Evolutionary conservation across 805 yeast species (phyloP).

Genomic region (Teunomyces pallodes): DNA sequence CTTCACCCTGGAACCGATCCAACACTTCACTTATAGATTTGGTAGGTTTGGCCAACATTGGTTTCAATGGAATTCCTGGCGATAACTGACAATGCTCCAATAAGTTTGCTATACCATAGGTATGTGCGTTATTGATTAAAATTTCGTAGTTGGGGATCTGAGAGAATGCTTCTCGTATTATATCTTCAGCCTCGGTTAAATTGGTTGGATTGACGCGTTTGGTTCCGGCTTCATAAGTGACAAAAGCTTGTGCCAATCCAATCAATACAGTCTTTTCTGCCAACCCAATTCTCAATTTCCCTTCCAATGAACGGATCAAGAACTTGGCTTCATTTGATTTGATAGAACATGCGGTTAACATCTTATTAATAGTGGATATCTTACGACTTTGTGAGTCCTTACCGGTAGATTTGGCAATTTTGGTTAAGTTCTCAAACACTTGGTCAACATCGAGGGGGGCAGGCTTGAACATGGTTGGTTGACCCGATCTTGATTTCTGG

Average conservation of each 20-base stretch:
- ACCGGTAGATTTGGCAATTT: conserved; percentile 78
- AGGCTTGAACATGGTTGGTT: conserved; percentile 92
- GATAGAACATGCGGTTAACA: conserved; percentile 83
- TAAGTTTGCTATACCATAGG: conserved; percentile 65
- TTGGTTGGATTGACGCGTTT: conserved; percentile 37
- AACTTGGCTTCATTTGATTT: conserved; percentile 76
- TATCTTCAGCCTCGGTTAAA: conserved; percentile 67
- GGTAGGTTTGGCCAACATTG: conserved; percentile 98
- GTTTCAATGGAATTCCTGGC: conserved; percentile 94
- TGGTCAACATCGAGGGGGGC: conserved; percentile 67
- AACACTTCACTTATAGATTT: conserved; percentile 89
- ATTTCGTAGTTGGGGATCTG: conserved; percentile 89
- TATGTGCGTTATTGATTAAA: conserved; percentile 62
- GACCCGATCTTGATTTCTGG: conserved; percentile 74
- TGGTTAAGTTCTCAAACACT: conserved; percentile 72
- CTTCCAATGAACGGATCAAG: conserved; percentile 85
- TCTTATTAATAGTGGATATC: conserved; percentile 71
- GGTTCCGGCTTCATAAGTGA: conserved; percentile 49
- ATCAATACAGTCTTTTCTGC: conserved; percentile 91
- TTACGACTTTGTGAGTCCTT: conserved; percentile 78
- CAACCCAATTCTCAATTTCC: conserved; percentile 86
- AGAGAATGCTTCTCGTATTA: conserved; percentile 80
- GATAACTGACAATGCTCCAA: conserved; percentile 67
- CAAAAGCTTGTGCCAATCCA: conserved; percentile 80
- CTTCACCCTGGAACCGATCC: conserved; percentile 80